These are phyloP conservation scores for Eutrema japonicum DNA, from an alignment of 345 rosid species.

Conservation along the genomic window DNA sequence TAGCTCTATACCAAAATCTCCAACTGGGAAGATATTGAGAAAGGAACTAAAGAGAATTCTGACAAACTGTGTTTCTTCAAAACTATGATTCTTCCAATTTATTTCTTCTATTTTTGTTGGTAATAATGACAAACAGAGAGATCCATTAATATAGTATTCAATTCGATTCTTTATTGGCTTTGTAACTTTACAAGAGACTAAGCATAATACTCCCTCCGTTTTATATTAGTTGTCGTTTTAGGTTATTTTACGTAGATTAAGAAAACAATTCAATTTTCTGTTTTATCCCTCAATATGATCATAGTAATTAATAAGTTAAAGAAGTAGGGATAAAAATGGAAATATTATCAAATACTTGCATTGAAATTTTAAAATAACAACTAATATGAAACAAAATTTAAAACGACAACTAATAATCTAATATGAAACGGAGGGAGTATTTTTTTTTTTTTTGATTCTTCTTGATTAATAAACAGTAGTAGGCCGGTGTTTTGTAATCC, in stretches of 20 bases:
- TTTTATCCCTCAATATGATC: too few relatives aligned
- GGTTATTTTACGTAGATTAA: too few relatives aligned
- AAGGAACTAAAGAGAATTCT: slow-evolving; percentile 57
- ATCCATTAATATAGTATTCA: slow-evolving; percentile 3
- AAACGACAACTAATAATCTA: too few relatives aligned
- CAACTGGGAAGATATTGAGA: slow-evolving; percentile 81
- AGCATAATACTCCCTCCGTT: too few relatives aligned
- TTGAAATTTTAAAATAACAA: too few relatives aligned
- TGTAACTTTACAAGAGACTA: not conserved
- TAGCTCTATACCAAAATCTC: slow-evolving; percentile 67
- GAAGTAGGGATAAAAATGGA: too few relatives aligned
- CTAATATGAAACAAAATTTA: too few relatives aligned
- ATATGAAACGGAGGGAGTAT: too few relatives aligned
- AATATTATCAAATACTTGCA: too few relatives aligned
- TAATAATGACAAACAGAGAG: slow-evolving; percentile 20
- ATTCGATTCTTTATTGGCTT: slow-evolving; percentile 19
- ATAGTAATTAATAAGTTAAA: too few relatives aligned
- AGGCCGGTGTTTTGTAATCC: not conserved
- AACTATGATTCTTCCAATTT: slow-evolving; percentile 46
- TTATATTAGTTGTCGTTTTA: too few relatives aligned
- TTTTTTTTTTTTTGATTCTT: not conserved
- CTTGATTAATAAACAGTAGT: slow-evolving; percentile 1
- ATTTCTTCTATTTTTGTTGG: not conserved
- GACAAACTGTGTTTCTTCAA: slow-evolving; percentile 43
- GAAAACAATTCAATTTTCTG: too few relatives aligned